Percentiles rank a stretch among this genome's conserved stretches.
Conservation (phyloP, 1,139 yeast species). For the Arxiozyma telluris region DNA sequence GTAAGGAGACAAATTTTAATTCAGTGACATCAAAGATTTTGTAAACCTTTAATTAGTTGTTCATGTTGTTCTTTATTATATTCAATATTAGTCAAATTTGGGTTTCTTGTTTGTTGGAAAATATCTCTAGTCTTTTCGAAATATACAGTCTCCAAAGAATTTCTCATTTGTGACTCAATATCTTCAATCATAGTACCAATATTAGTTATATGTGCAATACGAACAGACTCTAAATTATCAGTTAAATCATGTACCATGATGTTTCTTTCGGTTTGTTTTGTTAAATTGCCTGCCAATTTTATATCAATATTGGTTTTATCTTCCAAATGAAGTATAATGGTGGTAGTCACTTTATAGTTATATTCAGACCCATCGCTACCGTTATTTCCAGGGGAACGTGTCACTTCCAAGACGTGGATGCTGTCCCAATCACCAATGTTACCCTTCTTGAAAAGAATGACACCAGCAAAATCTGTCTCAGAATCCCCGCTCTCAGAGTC, state of each 20-base stretch:
- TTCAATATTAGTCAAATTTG: slow-evolving; percentile 9
- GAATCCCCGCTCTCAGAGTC: slow-evolving; percentile 37
- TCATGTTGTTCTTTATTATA: slow-evolving; percentile 21
- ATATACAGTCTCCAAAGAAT: slow-evolving; percentile 83
- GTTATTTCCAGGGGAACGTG: slow-evolving; percentile 28
- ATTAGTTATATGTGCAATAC: slow-evolving; percentile 61
- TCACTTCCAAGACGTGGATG: slow-evolving; percentile 83
- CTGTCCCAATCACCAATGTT: slow-evolving; percentile 64
- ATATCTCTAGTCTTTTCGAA: slow-evolving; percentile 92
- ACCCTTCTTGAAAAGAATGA: slow-evolving; percentile 71
- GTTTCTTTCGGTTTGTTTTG: slow-evolving; percentile 60
- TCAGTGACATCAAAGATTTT: slow-evolving; percentile 14
- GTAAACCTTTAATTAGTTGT: slow-evolving; percentile 27
- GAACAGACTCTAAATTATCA: slow-evolving; percentile 11
- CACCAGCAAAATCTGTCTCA: slow-evolving; percentile 69
- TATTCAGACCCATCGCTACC: slow-evolving; percentile 37
- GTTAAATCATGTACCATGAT: slow-evolving; percentile 17
- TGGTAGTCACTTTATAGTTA: slow-evolving; percentile 70
- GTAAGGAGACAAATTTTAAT: neutral
- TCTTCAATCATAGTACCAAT: slow-evolving; percentile 83
- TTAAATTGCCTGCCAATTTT: slow-evolving; percentile 70
- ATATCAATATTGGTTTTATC: slow-evolving; percentile 30
- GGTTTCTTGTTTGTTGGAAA: slow-evolving; percentile 23
- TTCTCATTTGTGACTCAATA: slow-evolving; percentile 78
- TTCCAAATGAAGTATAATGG: slow-evolving; percentile 69